Conservation (phyloP, 805 yeast genomes). For the Monosporozyma aerobia region DNA sequence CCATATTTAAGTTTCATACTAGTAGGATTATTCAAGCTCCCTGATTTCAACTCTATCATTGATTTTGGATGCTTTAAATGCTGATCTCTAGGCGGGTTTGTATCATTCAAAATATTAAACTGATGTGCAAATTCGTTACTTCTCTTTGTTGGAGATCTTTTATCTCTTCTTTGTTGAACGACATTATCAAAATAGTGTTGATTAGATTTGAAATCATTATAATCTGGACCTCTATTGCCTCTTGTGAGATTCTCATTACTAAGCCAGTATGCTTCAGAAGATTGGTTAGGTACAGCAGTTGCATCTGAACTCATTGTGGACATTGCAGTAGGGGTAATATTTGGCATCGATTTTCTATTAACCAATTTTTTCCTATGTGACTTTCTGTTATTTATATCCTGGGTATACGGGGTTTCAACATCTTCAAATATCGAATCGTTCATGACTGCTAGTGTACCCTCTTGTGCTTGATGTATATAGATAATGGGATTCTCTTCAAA, state of each 20-base stretch:
- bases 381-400: not conserved
- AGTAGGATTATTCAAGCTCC: not conserved
- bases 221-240: not conserved
- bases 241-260: not conserved
- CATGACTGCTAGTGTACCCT: slow-evolving; percentile 5
- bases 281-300: slow-evolving; percentile 6
- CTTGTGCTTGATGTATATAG: not conserved
- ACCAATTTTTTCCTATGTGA: not conserved
- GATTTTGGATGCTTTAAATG: slow-evolving; percentile 25
- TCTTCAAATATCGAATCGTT: slow-evolving; percentile 29
- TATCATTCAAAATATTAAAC: slow-evolving; percentile 9
- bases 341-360: not conserved
- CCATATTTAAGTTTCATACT: not conserved
- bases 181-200: not conserved
- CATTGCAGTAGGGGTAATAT: slow-evolving; percentile 14
- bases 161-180: not conserved
- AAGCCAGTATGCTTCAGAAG: not conserved
- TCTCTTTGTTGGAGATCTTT: slow-evolving; percentile 4
- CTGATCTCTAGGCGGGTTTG: not conserved
- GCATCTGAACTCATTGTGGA: slow-evolving; percentile 26
- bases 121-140: slow-evolving; percentile 11
- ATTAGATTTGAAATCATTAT: not conserved
- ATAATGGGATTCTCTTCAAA: not conserved
- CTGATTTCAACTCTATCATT: slow-evolving; percentile 22
- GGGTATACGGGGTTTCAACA: slow-evolving; percentile 21